Base-by-base conservation (phyloP, 345 rosid genomes). In the Pugionium cornutum region DNA sequence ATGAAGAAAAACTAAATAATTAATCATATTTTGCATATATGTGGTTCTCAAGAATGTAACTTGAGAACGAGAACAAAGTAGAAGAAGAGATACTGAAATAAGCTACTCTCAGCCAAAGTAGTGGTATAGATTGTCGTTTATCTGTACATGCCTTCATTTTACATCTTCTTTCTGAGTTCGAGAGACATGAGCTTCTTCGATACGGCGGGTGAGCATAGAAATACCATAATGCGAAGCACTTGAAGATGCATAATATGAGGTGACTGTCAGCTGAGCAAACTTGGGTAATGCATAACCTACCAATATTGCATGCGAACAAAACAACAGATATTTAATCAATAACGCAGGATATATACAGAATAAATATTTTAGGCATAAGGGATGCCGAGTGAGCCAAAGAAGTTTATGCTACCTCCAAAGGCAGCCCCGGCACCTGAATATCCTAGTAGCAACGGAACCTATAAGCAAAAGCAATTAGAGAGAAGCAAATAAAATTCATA, bases 171-270 rank as follows among this genome's bases (percentile, higher is more conserved):
- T 80, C 63, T 48, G 80, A 71, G 73, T 57, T 49, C 50, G 68
- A 50, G 88, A 79, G 67, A 64, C 66, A 68, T 83, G 86, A 28
- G 73, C 31, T 69, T 86, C 90, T 68, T 94, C 99, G 30, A 88
- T 74, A 53, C 66, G 81, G 50, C 92, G 88, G 3, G 97, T 94
- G 66, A 90, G 78, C 63, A 83, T 75, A 35, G 97, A 94, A 68
- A 94, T 78, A 66, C 90, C 85, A 79, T 90, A 84, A 79, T 90
- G 95, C 49, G 99, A 86, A 32, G 86, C 96, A 76, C 99, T 94
- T 51, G 97, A 86, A 64, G 99, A 81, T 67, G 97, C 86, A 52
- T 88, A 94, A 73, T 88, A 90, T 10, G 99, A 89, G 25, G 95
- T 86, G 60, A 86, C 95, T 3, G 85, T 79, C 74, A 90, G 86